Conservation (phyloP, 2,329 filamentous ascomycete genomes). For the Arthrobotrys iridis region DNA sequence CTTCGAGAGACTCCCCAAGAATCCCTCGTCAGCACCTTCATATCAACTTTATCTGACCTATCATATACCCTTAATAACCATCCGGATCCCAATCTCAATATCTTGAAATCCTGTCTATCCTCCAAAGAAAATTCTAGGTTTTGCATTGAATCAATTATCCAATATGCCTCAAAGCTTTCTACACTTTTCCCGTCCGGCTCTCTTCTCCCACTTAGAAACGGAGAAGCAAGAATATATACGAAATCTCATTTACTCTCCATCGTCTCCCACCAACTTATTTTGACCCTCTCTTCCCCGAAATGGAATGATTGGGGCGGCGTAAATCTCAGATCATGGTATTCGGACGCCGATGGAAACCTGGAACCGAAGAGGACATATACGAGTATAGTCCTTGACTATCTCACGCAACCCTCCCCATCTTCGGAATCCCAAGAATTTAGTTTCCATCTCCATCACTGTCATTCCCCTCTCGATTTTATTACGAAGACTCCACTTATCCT, state of each 20-base stretch:
- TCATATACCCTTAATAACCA: constrained; percentile 36
- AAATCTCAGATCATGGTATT: constrained; percentile 45
- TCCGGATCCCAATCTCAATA: constrained; percentile 38
- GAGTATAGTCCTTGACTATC: constrained; percentile 24
- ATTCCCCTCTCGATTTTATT: constrained; percentile 5
- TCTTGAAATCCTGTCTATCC: constrained; percentile 22
- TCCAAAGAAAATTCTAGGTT: not conserved
- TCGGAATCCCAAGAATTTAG: constrained; percentile 15
- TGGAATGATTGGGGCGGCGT: constrained; percentile 52
- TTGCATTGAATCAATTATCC: constrained; percentile 17
- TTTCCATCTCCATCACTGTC: constrained; percentile 15
- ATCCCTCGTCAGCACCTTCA: not conserved
- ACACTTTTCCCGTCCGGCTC: constrained; percentile 14
- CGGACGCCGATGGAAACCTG: constrained; percentile 24
- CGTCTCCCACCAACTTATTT: constrained; percentile 27
- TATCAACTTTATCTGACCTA: constrained; percentile 36
- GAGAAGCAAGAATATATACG: constrained; percentile 23
- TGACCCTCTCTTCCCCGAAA: constrained; percentile 21
- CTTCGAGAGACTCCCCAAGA: not conserved
- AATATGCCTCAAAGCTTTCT: constrained; percentile 8
- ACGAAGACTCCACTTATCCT: not conserved
- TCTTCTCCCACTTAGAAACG: not conserved
- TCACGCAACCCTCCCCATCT: not conserved
- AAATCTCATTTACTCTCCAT: constrained; percentile 8
- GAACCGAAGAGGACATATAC: constrained; percentile 44